Percentiles rank a stretch among this genome's conserved stretches.
Conservation (phyloP, 106 monocot species). For the Dendrobium huoshanense region DNA sequence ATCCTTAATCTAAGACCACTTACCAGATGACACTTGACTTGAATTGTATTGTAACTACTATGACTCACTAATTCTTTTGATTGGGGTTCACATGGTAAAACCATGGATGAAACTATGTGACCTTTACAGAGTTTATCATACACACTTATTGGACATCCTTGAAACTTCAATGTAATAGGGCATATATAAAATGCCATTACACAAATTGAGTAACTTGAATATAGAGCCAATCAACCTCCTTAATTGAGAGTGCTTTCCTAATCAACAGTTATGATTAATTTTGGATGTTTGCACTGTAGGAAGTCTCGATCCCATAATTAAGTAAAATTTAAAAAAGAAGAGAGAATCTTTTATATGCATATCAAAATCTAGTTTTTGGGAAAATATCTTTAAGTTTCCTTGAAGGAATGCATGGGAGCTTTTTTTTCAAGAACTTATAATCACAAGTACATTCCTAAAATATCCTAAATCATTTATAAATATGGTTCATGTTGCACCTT, state of each 20-base stretch:
- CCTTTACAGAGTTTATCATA: not conserved
- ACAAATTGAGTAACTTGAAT: not conserved
- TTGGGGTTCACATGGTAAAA: not conserved
- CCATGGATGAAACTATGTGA: not conserved
- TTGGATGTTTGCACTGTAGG: not conserved
- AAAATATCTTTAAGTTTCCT: no score
- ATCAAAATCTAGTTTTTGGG: not conserved
- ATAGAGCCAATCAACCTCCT: not conserved
- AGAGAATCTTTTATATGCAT: not conserved
- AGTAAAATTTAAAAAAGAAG: not conserved
- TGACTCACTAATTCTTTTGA: not conserved
- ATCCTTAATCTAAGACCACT: no score
- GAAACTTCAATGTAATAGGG: not conserved
- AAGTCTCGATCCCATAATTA: not conserved
- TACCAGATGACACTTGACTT: no score
- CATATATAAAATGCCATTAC: not conserved
- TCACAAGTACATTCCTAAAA: no score
- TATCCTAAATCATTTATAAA: no score
- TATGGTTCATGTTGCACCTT: no score
- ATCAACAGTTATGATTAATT: not conserved
- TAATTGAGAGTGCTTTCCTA: not conserved
- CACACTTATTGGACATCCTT: not conserved
- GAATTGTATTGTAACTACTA: no score
- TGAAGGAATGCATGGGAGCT: no score
- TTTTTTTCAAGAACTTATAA: no score